Evolutionary conservation across 768 basidiomycete species (phyloP).

Genomic region (Calocybe gangraenosa): DNA sequence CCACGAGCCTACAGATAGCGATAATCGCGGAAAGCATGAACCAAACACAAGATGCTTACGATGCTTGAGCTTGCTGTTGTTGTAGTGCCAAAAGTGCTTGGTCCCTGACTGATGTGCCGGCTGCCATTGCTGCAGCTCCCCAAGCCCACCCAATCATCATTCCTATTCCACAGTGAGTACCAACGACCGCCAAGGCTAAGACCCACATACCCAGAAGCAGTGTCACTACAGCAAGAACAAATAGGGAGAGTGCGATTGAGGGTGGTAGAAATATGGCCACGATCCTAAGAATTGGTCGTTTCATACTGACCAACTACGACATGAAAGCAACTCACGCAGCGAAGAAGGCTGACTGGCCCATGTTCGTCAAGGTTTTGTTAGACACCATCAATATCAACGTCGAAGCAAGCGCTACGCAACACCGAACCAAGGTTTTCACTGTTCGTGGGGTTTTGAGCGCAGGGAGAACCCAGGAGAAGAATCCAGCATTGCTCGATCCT

Average conservation of each 20-base stretch:
- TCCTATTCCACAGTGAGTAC: slow-evolving; percentile 17
- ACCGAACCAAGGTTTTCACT: slow-evolving; percentile 38
- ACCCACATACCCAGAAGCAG: slow-evolving; percentile 26
- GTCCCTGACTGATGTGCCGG: slow-evolving; percentile 32
- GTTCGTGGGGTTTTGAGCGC: slow-evolving; percentile 29
- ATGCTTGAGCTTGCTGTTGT: slow-evolving; percentile 27
- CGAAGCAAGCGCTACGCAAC: slow-evolving; percentile 28
- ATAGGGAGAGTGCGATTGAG: slow-evolving; percentile 33
- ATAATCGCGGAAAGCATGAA: not conserved
- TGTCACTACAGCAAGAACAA: slow-evolving; percentile 28
- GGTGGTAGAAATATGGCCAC: slow-evolving; percentile 37
- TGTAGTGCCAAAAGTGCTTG: slow-evolving; percentile 30
- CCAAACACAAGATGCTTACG: slow-evolving; percentile 22
- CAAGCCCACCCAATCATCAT: slow-evolving; percentile 46
- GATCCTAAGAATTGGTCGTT: slow-evolving; percentile 21
- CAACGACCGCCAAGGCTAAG: not conserved
- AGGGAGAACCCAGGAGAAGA: slow-evolving; percentile 28
- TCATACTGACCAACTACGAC: not conserved
- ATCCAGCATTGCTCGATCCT: slow-evolving; percentile 6
- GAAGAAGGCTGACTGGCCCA: slow-evolving; percentile 41
- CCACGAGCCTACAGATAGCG: slow-evolving; percentile 18
- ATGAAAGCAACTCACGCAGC: slow-evolving; percentile 24
- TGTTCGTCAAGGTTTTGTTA: slow-evolving; percentile 23
- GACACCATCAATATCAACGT: slow-evolving; percentile 33
- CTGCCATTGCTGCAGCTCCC: slow-evolving; percentile 40